Base-by-base conservation (phyloP, 345 rosid species). In the Viola odorata region DNA sequence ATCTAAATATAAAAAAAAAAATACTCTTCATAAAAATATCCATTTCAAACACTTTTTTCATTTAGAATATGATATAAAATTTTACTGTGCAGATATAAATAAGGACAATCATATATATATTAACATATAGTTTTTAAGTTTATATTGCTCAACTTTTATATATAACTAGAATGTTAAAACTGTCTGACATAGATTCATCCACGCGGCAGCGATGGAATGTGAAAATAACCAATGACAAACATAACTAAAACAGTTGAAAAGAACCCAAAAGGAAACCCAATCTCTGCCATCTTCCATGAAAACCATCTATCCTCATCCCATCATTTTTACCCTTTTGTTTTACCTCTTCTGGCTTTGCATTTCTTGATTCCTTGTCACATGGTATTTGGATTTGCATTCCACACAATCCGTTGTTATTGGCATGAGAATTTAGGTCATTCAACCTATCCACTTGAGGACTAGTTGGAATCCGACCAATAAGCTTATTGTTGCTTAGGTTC, bases 351-450 rank as follows among this genome's bases (percentile, higher is more conserved):
- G 50, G 17, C 5, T 6, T 40, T 50, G 48, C 12, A 8, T 12
- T 5, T 4, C 56, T 50, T 6, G 17, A 11, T 12, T 23, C 36
- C 41, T 37, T 45, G 41, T 60, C 49, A 44, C 84, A 79, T 12
- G 71, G 55, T 3, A 67, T 61, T 45, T 57, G 58, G 48, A 82
- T 79, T 63, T 82, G 86, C 64, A 60, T n/a, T 17, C 84, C 82
- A 62, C 80, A 77, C 0, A 77, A 32, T 13, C 65, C 66, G 47
- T 14, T 70, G 55, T 70, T 79, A 57, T 75, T 74, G 0, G 72
- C 80, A 16, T 76, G 79, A 17, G 64, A 59, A 3, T 56, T 38
- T 6, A 78, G 80, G 41, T 79, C 72, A 32, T 67, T 58, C 50
- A 72, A 37, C 37, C 47, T 77, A 44, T 79, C 75, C 65, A 79